Evolutionary conservation across 148 eudicot genomes (phyloP), one percentile per base, ranked within the genome.

Genomic region (Chenopodium formosanum): DNA sequence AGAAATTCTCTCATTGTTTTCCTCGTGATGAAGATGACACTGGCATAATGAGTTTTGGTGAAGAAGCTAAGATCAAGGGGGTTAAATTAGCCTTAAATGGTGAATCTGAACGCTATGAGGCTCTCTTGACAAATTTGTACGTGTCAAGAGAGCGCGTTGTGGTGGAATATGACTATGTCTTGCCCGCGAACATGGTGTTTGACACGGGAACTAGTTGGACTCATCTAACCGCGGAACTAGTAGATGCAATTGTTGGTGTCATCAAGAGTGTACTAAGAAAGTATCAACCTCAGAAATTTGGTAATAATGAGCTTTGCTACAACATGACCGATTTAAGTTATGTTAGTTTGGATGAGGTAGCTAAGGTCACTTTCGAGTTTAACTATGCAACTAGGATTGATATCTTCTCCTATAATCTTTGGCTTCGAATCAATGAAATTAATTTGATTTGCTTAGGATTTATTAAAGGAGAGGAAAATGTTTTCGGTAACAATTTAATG

Each of bases 321-420:
- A 37, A 75, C 23, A 19, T 34, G 25, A 53, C 19, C 11, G n/a
- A 32, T 7, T 4, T 75, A 6, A 7, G 40, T 22, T 53, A 46
- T 27, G 14, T 75, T 53, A 56, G 25, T 7, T 37, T 75, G 66
- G 78, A 75, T 9, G 66, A 75, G 44, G 66, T 75, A 31, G 78
- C 78, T 4, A 75, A 75, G 66, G 22, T 75, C 46, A 75, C 78
- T 53, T 75, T 75, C 3, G 66, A 75, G 78, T 75, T 75, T 37
- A 32, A 20, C 53, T 72, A 72, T 22, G 11, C 31, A 19, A 46
- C 27, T 19, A 72, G 47, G 25, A 72, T 72, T 46, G 56, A 46
- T 72, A 4, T 72, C 27, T 40, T 72, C 75, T 72, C 75, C 7
- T 72, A 22, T 46, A 27, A 72, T 20, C 13, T 72, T 1, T 46